A percentile compares a stretch with the other conserved stretches of the same genome.
Evolutionary conservation across 2,329 filamentous ascomycete species (phyloP).

Genomic region (Blastomyces emzantsi): DNA sequence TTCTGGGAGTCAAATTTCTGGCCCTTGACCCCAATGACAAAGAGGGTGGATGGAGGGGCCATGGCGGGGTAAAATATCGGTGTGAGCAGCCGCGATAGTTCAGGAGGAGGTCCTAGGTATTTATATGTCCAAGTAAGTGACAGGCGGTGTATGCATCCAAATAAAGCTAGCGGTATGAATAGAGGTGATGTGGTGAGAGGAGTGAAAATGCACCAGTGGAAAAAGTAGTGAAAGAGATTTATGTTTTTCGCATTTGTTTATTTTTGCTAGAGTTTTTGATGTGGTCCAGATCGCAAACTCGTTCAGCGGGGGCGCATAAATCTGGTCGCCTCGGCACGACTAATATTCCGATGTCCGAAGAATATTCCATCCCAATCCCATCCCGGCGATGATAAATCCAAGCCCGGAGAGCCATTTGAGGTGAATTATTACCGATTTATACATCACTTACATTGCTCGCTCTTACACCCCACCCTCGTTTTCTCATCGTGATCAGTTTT

Average conservation of each 20-base stretch:
- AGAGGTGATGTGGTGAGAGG: not conserved
- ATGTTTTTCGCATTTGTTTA: not conserved
- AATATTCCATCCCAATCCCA: not conserved
- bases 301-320: no score
- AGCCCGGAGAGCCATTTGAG: not conserved
- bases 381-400: not conserved
- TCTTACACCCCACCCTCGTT: not conserved
- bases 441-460: not conserved
- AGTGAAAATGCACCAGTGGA: no score
- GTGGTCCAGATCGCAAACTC: not conserved
- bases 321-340: not conserved
- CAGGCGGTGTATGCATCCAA: not conserved
- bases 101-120: constrained; percentile 13
- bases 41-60: constrained; percentile 45
- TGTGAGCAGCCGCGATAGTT: constrained; percentile 8
- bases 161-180: not conserved
- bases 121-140: not conserved
- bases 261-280: not conserved
- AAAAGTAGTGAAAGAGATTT: not conserved
- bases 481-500: not conserved
- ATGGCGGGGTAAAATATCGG: constrained; percentile 35
- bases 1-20: not conserved
- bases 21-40: constrained; percentile 83
- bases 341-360: not conserved
- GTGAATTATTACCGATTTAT: not conserved